A percentile compares a stretch with the other conserved stretches of the same genome.
Evolutionary conservation across 139 green algal genomes (phyloP).

Genomic region (Auxenochlorella pyrenoidosa): DNA sequence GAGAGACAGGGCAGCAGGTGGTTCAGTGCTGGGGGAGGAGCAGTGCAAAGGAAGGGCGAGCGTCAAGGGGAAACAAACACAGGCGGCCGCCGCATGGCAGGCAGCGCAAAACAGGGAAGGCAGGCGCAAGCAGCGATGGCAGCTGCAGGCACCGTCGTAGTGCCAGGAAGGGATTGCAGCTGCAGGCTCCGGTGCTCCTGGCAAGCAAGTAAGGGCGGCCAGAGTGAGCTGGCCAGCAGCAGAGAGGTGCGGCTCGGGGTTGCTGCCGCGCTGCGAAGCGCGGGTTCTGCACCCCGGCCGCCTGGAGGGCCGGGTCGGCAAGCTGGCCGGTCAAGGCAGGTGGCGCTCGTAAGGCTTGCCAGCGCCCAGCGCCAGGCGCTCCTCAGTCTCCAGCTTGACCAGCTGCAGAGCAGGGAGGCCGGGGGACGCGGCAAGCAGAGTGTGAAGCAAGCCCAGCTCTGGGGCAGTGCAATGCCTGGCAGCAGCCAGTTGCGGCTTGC

Average conservation of each 20-base stretch:
- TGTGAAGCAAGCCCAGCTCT: not conserved
- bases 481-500: no score
- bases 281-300: no score
- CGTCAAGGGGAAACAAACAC: no score
- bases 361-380: conserved; percentile 57
- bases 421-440: not conserved
- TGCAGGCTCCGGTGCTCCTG: not conserved
- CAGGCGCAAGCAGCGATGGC: not conserved
- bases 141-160: not conserved
- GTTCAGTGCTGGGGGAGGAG: no score
- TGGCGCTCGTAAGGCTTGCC: conserved; percentile 78
- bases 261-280: no score
- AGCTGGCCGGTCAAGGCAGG: conserved; percentile 56
- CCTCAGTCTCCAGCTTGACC: conserved; percentile 65
- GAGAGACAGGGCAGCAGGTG: no score
- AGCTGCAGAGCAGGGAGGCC: not conserved
- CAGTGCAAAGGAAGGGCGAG: no score
- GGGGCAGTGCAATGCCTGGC: no score
- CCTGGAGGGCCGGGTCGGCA: not conserved
- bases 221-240: not conserved
- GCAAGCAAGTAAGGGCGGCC: no score
- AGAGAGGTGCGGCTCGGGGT: no score
- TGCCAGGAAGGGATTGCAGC: not conserved
- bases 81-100: no score
- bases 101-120: not conserved